Base-by-base conservation (phyloP, 345 rosid genomes). In the Passiflora organensis region DNA sequence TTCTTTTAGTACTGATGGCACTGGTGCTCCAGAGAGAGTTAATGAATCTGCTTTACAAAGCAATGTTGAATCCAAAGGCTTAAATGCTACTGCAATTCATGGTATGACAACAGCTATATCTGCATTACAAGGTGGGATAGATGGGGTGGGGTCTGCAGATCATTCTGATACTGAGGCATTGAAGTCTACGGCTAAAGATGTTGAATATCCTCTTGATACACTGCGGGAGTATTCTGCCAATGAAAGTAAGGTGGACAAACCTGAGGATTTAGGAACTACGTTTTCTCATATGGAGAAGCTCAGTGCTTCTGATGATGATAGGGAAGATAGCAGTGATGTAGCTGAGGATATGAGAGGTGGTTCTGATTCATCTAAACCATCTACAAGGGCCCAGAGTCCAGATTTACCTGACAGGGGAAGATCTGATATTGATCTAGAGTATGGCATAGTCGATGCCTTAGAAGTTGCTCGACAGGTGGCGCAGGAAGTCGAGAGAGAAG, bases 391-490 rank as follows among this genome's bases (percentile, higher is more conserved):
- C 34, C 75, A 24, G 23, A 68, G 78, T 63, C 75, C 76, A 49
- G 79, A 76, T 54, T 63, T 58, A 11, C 73, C 48, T 45, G 74
- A 80, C 55, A 64, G 56, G 60, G 74, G 69, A 56, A 76, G 71
- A 18, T 72, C 87, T 48, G 82, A 80, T 62, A 69, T 76, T 56
- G 85, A 74, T 25, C 68, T 65, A 16, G 99, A 93, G 42, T 82
- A 78, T 69, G 96, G 91, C 56, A 75, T 86, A 15, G 74, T 82
- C 70, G 99, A 93, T 82, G 91, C 99, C 60, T 70, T 93, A 48
- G 95, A 86, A 68, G 83, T 89, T 20, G 97, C 99, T 64, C 83
- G 91, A 53, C 82, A 80, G 66, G 89, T 93, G 48, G 99, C 99
- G 49, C 89, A 80, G 65, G 95, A 88, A 75, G 96, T 91, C 37